Base-by-base conservation (phyloP, 2,329 filamentous ascomycete species). In the Cytospora chrysosperma region DNA sequence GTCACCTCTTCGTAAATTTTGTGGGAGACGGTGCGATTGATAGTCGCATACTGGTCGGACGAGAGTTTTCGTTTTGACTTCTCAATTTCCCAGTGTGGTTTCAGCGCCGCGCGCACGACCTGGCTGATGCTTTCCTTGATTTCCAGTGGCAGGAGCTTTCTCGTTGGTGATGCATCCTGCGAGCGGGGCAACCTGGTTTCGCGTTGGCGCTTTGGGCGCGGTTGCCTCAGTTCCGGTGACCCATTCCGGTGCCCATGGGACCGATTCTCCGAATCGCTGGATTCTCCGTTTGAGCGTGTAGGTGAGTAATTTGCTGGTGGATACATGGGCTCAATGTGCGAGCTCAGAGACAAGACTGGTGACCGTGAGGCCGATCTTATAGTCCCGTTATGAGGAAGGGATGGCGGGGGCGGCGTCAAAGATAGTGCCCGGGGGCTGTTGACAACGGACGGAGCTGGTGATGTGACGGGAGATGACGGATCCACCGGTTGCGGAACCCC, bases 61-160 rank as follows among this genome's bases (percentile, higher is more conserved):
- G 88, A 92, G 66, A 98, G 84, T 67, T 89, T 85, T 17, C 59
- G 51, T 69, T 90, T 88, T 50, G 89, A 89, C 67, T 88, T 85
- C 27, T 61, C 59, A 24, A 32, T 30, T 19, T 49, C 26, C 81
- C 94, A 98, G 68, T 92, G 85, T 34, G 93, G 92, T 69, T 91
- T 91, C 51, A 99, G 80, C 7, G 91, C 92, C 50, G 84, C 81
- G 68, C 92, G 91, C 69, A 98, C 95, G 77, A 98, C 92, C 69
- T 88, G 88, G 73, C 93, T 94, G 68, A 99, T 90, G 72, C 88
- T 92, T 69, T 91, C 88, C 75, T 99, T 99, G 67, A 91, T 90
- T 67, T 91, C 88, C 27, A 92, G 86, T 0, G 93, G 90, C 70
- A 97, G 84, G 13, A 75, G 71, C 52, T 81, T 73, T 37, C 89